These are phyloP conservation scores for Basipetospora chlamydospora DNA, from an alignment of 2,329 filamentous ascomycete species.

Conservation along the genomic window DNA sequence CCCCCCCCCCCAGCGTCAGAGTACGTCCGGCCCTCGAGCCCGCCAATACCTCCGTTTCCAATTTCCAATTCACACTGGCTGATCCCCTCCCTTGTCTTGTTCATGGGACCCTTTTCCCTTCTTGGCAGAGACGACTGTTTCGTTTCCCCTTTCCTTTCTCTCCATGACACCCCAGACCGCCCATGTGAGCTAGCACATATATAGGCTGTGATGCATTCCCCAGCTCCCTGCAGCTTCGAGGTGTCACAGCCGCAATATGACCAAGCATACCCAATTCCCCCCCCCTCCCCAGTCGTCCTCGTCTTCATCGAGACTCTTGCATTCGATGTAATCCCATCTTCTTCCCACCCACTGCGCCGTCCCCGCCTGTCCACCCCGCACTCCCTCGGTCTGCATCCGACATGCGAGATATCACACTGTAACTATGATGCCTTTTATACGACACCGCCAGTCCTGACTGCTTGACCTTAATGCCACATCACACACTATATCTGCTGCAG, in stretches of 20 bases:
- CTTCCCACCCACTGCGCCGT: neutral
- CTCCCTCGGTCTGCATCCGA: neutral
- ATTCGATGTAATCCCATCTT: too few relatives aligned
- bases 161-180: neutral
- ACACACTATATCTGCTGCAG: neutral
- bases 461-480: neutral
- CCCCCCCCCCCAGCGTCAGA: neutral
- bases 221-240: conserved; percentile 1
- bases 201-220: conserved; percentile 2
- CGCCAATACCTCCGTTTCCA: neutral
- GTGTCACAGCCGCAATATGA: neutral
- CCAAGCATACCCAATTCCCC: neutral
- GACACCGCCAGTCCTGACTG: neutral
- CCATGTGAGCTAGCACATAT: neutral
- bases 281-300: neutral
- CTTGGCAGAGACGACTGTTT: too few relatives aligned
- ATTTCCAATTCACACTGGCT: neutral
- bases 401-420: neutral
- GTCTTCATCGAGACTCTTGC: too few relatives aligned
- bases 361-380: neutral
- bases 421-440: neutral
- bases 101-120: too few relatives aligned
- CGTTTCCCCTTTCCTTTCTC: neutral
- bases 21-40: neutral
- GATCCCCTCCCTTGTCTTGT: neutral